These are phyloP conservation scores for Cantharellus anzutake DNA, from an alignment of 768 basidiomycete species.

Conservation along the genomic window DNA sequence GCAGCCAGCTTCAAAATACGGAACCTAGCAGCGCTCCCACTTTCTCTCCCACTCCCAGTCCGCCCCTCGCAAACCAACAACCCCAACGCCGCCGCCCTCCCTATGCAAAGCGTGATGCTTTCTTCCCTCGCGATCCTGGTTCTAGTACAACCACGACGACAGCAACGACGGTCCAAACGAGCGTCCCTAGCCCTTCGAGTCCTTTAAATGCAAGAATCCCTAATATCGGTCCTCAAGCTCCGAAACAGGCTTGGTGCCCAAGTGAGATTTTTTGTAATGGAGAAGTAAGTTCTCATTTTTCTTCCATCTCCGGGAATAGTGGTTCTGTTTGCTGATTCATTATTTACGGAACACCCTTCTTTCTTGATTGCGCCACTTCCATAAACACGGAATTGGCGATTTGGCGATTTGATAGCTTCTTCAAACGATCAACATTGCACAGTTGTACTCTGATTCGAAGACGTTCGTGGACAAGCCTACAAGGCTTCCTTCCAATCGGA, in stretches of 20 bases:
- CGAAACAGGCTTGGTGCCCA: constrained; percentile 58
- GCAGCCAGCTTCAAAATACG: too few species aligned
- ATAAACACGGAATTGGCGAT: too few species aligned
- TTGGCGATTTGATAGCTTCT: constrained; percentile 33
- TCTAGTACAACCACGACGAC: not conserved
- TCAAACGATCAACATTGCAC: constrained; percentile 70
- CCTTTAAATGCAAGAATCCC: constrained; percentile 28
- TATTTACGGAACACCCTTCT: not conserved
- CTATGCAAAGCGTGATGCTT: too few species aligned
- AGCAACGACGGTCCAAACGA: constrained; percentile 28
- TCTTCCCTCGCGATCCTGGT: too few species aligned
- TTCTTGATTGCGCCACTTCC: not conserved
- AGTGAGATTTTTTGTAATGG: constrained; percentile 69
- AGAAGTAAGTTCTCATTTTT: constrained; percentile 25
- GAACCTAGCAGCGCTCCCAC: too few species aligned
- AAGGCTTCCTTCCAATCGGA: constrained; percentile 37
- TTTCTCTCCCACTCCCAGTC: too few species aligned
- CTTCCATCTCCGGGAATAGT: not conserved
- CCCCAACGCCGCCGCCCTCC: too few species aligned
- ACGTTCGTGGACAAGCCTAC: constrained; percentile 87
- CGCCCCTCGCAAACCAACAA: too few species aligned
- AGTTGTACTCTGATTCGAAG: constrained; percentile 61
- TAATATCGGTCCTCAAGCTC: constrained; percentile 44
- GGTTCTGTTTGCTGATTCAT: not conserved
- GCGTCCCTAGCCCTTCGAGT: constrained; percentile 43